A percentile compares a stretch with the other conserved stretches of the same genome.
Conservation (phyloP, 2,329 filamentous ascomycete genomes). For the Aspergillus sergii region DNA sequence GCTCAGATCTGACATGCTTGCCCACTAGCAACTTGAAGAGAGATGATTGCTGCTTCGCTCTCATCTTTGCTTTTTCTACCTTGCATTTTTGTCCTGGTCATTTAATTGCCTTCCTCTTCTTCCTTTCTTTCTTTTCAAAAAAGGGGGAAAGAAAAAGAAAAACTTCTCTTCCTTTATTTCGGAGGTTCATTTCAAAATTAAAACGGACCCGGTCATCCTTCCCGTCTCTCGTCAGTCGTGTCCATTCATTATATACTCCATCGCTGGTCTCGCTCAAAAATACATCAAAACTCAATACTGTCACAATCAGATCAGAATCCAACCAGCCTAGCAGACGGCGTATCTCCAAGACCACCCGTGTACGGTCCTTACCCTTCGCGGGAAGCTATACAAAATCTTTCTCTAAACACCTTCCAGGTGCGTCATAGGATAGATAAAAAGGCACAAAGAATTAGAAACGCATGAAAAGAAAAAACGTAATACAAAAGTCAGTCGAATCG, state of each 20-base stretch:
- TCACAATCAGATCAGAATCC: neutral
- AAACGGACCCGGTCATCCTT: neutral
- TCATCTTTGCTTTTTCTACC: neutral
- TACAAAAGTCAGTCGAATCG: neutral
- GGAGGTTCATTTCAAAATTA: neutral
- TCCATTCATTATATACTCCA: neutral
- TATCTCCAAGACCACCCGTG: neutral
- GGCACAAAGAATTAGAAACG: neutral
- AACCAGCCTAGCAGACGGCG: neutral
- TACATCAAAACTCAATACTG: neutral
- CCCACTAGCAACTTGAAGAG: neutral
- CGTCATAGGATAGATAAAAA: neutral
- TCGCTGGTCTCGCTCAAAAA: constrained; percentile 1
- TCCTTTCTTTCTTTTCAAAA: no score
- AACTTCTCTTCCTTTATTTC: neutral
- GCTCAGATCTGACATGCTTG: neutral
- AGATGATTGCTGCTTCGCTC: neutral
- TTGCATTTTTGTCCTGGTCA: neutral
- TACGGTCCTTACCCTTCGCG: neutral
- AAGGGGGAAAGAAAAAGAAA: neutral
- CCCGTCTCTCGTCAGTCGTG: neutral
- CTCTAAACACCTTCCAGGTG: neutral
- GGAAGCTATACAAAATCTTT: neutral
- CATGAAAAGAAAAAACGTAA: neutral
- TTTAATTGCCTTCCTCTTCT: neutral